A percentile compares a stretch with the other conserved stretches of the same genome.
These are phyloP conservation scores for Abrus pulchellus DNA, from an alignment of 306 rosid genomes.

Conservation along the genomic window DNA sequence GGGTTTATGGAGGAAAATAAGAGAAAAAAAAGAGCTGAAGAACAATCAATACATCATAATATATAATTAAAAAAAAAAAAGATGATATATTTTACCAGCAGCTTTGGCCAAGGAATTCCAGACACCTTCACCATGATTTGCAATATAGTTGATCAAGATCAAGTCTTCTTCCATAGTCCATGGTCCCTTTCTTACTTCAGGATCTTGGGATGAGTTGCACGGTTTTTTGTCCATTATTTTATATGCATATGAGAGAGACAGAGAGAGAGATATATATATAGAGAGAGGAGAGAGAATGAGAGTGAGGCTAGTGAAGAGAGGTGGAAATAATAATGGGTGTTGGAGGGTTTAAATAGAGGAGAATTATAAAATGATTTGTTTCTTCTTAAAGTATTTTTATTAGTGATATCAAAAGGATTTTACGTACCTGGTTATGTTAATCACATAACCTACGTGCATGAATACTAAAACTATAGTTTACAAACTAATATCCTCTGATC, in stretches of 20 bases:
- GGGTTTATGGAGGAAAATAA: slow-evolving; percentile 41
- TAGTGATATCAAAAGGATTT: slow-evolving; percentile 38
- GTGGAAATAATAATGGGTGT: slow-evolving; percentile 58
- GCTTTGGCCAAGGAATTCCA: slow-evolving; percentile 97
- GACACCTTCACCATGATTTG: slow-evolving; percentile 98
- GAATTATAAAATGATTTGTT: slow-evolving; percentile 42
- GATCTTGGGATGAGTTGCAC: slow-evolving; percentile 74
- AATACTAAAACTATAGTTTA: slow-evolving; percentile 31
- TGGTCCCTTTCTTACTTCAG: slow-evolving; percentile 97
- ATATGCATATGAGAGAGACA: slow-evolving; percentile 33
- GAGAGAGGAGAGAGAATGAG: slow-evolving; percentile 17
- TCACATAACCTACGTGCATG: slow-evolving; percentile 54
- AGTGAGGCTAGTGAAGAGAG: slow-evolving; percentile 32
- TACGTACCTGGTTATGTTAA: slow-evolving; percentile 61
- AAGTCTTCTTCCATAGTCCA: slow-evolving; percentile 99
- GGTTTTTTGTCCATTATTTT: slow-evolving; percentile 68
- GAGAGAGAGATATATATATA: neutral
- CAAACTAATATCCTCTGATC: slow-evolving; percentile 14
- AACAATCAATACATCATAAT: neutral
- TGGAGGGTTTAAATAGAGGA: slow-evolving; percentile 76
- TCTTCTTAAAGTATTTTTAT: slow-evolving; percentile 37
- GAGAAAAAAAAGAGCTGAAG: neutral
- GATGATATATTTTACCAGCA: slow-evolving; percentile 65
- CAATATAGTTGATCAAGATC: slow-evolving; percentile 90
- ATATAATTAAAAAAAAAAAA: neutral